These are phyloP conservation scores for Colletotrichum spinosum DNA, from an alignment of 2,329 filamentous ascomycete species.

Conservation along the genomic window DNA sequence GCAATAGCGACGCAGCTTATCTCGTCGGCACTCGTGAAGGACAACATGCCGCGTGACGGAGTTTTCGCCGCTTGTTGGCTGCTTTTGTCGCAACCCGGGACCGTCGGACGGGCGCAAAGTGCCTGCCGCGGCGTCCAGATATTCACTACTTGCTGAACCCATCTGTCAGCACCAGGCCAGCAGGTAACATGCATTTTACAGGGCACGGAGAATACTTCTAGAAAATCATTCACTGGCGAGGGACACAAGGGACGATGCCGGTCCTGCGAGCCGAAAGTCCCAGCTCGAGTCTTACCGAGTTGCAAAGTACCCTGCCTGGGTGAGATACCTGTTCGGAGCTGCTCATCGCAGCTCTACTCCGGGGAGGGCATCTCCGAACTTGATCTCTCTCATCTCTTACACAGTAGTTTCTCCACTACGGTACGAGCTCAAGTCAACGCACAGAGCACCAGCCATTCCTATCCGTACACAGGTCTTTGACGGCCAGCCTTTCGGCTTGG, in stretches of 20 bases:
- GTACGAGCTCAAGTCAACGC: too few relatives aligned
- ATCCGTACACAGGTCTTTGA: too few relatives aligned
- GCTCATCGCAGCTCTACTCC: conserved; percentile 21
- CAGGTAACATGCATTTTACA: conserved; percentile 10
- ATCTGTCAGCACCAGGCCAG: conserved; percentile 19
- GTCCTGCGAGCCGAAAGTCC: conserved; percentile 26
- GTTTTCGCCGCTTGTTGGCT: conserved; percentile 1
- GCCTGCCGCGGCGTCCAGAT: conserved; percentile 20
- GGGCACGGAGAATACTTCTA: conserved; percentile 34
- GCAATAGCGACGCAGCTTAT: conserved; percentile 8
- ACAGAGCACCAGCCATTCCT: too few relatives aligned
- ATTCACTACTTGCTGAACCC: conserved; percentile 8
- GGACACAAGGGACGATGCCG: conserved; percentile 5
- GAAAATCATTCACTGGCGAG: conserved; percentile 30
- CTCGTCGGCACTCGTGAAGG: neutral
- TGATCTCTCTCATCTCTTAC: conserved; percentile 22
- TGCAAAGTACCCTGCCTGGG: neutral
- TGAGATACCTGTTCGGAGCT: neutral
- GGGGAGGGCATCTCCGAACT: conserved; percentile 17
- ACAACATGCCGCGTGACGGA: conserved; percentile 10
- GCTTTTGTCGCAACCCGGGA: neutral
- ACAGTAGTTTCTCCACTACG: conserved; percentile 11
- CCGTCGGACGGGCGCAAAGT: conserved; percentile 15
- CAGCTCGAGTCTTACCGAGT: neutral
- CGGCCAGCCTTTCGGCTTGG: too few relatives aligned